phyloP scores from a whole-genome alignment of 2,329 filamentous ascomycete species.

The Fusarium sp. region DNA sequence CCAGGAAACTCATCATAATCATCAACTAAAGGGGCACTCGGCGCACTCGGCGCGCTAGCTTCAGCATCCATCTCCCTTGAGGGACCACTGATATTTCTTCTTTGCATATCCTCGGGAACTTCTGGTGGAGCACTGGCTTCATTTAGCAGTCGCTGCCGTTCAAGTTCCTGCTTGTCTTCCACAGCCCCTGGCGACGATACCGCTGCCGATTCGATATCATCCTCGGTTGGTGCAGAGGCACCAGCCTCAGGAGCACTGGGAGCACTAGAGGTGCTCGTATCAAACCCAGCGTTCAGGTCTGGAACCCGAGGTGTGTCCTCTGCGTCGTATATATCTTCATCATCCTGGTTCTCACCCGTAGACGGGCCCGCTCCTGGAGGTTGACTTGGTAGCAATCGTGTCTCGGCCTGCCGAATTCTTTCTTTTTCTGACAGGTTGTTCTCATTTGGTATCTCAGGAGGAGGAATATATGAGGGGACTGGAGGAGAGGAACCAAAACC shows the following conservation, averaged over 20 bases:
- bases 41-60: slow-evolving; percentile 70
- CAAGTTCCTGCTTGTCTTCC: slow-evolving; percentile 85
- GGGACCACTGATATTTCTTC: slow-evolving; percentile 46
- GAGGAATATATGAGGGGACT: slow-evolving; percentile 64
- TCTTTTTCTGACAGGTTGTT: slow-evolving; percentile 83
- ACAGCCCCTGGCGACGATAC: slow-evolving; percentile 47
- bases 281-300: slow-evolving; percentile 19
- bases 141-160: slow-evolving; percentile 71
- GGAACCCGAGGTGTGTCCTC: slow-evolving; percentile 52
- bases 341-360: slow-evolving; percentile 35
- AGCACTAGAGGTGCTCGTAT: slow-evolving; percentile 14
- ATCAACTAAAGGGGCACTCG: slow-evolving; percentile 68
- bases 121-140: slow-evolving; percentile 73
- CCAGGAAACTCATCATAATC: slow-evolving; percentile 63
- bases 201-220: slow-evolving; percentile 52
- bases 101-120: slow-evolving; percentile 64
- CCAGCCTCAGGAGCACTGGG: slow-evolving; percentile 32
- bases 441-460: slow-evolving; percentile 69
- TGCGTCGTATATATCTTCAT: slow-evolving; percentile 63
- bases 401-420: slow-evolving; percentile 79
- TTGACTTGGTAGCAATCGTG: slow-evolving; percentile 82
- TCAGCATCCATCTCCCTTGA: slow-evolving; percentile 48
- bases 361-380: slow-evolving; percentile 58
- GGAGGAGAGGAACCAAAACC: slow-evolving; percentile 29
- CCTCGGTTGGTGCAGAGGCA: slow-evolving; percentile 60